Evolutionary conservation across 2,329 filamentous ascomycete species (phyloP), one percentile per base, ranked within the genome.

Genomic region (Capronia epimyces): DNA sequence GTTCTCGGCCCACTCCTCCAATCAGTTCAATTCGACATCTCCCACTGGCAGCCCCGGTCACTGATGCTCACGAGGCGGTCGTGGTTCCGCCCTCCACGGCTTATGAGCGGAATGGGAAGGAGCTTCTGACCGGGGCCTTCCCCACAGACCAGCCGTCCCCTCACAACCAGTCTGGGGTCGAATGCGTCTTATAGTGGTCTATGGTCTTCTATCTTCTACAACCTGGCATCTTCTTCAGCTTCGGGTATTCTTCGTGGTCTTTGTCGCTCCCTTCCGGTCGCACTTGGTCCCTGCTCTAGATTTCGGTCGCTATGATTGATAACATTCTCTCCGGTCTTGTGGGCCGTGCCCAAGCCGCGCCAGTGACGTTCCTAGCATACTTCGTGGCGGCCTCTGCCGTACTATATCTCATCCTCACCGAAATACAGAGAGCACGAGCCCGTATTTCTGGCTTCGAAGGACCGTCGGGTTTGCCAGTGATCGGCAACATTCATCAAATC

Each of bases 401-500:
- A n/a, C 50, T 74, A 42, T 78, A 78, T 60, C 55, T 79, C 46
- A 52, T 77, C 16, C 46, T 71, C 53, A 78, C 78, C 54, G 76
- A 79, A 53, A 63, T 76, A n/a, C 62, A 75, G 41, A 74, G 76
- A 36, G 58, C 62, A 9, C 64, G 63, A 15, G 71, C 69, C 10
- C 70, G 76, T 7, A 69, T 80, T 18, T 64, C 67, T 2, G 69
- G 70, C 2, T 65, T 80, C 29, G 66, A 66, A 5, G 78, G 78
- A 0, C 78, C 78, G 0, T 56, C 63, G 0, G 77, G 78, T 0
- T 58, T 79, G 9, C 78, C 77, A 0, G 49, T 81, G 32, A 74
- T 81, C 36, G 78, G 78, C 9, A 80, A 81, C 46, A 61, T 81
- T 10, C 72, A 69, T 52, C 75, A 80, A 31, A 80, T 81, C 24